Evolutionary conservation across 2,329 filamentous ascomycete species (phyloP).

Genomic region (Chalara sp.): DNA sequence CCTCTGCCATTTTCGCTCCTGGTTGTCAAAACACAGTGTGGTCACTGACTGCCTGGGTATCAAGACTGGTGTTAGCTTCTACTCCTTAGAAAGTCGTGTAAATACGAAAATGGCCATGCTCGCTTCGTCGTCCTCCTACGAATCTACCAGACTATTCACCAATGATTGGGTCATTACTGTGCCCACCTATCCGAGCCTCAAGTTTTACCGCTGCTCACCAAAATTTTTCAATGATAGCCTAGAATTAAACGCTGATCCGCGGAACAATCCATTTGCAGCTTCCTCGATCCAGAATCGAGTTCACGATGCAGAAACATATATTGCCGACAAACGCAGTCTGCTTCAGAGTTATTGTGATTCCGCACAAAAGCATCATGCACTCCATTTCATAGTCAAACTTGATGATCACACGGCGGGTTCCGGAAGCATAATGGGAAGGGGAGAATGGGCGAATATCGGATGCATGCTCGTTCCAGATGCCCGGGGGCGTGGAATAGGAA

Average conservation of each 20-base stretch:
- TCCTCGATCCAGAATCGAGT: constrained; percentile 3
- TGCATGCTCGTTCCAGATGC: not conserved
- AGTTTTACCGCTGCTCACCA: constrained; percentile 42
- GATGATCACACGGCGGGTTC: not conserved
- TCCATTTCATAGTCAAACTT: constrained; percentile 2
- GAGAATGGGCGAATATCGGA: not conserved
- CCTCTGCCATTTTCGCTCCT: too few species aligned
- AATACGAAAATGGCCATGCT: too few species aligned
- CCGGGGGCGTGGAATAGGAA: not conserved
- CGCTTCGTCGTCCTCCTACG: too few species aligned
- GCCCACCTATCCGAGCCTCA: constrained; percentile 41
- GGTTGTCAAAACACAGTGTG: too few species aligned
- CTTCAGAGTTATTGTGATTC: constrained; percentile 3
- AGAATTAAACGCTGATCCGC: constrained; percentile 29
- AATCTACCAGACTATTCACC: constrained; percentile 22
- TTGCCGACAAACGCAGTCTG: constrained; percentile 2
- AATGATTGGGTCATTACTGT: constrained; percentile 38
- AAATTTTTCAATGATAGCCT: constrained; percentile 37
- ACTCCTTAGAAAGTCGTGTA: too few species aligned
- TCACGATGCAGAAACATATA: constrained; percentile 2
- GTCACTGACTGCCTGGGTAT: too few species aligned
- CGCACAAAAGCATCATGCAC: not conserved
- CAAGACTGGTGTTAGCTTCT: too few species aligned
- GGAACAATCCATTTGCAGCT: not conserved
- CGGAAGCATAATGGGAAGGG: not conserved